A percentile compares a stretch with the other conserved stretches of the same genome.
Evolutionary conservation across 148 eudicot species (phyloP).

Genomic region (Talinum fruticosum): DNA sequence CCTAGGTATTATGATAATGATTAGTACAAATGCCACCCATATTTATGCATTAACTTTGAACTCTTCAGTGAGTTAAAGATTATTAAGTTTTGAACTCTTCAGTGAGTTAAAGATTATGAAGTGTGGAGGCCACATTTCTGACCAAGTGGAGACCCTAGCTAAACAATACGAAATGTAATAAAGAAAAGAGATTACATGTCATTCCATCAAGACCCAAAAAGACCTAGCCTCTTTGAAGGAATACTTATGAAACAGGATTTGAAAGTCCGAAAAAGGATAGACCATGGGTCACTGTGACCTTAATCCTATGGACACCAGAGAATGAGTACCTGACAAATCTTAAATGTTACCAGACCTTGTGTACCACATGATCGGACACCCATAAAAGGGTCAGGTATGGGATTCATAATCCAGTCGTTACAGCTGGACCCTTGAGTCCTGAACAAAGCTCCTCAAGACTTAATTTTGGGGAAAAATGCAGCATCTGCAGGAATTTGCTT

Average conservation of each 20-base stretch:
- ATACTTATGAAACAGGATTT: background rate
- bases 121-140: background rate
- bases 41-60: background rate
- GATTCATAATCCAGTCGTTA: background rate
- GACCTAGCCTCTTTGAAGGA: background rate
- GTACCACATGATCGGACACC: background rate
- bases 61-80: background rate
- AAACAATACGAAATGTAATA: background rate
- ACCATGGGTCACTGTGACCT: background rate
- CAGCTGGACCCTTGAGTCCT: background rate
- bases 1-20: no score
- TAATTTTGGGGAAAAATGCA: background rate
- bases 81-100: background rate
- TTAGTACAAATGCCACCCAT: no score
- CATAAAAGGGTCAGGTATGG: background rate
- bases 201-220: background rate
- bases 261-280: background rate
- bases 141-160: background rate
- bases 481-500: background rate
- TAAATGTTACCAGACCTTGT: background rate
- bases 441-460: background rate
- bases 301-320: background rate
- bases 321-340: background rate
- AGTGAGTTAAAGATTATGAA: no score
- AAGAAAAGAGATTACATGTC: background rate